phyloP scores from a whole-genome alignment of 2,329 filamentous ascomycete species.

The Tolypocladium cylindrosporum region DNA sequence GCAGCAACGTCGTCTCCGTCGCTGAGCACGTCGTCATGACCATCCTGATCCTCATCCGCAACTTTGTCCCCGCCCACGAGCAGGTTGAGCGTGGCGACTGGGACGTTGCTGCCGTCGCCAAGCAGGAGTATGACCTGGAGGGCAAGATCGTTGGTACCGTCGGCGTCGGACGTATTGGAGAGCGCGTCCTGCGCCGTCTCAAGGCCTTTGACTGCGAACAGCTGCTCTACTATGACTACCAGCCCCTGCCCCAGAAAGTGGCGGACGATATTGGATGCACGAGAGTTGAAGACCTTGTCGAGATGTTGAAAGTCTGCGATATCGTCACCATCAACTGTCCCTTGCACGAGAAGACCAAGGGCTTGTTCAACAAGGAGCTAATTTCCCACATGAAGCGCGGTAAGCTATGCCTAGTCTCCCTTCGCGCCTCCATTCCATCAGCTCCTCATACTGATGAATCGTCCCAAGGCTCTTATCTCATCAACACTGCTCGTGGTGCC shows the following conservation, averaged over 20 bases:
- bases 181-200: constrained; percentile 91
- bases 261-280: constrained; percentile 95
- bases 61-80: constrained; percentile 97
- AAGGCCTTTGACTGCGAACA: constrained; percentile 99
- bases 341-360: constrained; percentile 93
- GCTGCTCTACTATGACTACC: constrained; percentile 98
- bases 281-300: constrained; percentile 80
- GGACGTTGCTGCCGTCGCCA: constrained; percentile 91
- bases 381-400: constrained; percentile 99
- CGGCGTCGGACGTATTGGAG: constrained; percentile 92
- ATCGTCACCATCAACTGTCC: constrained; percentile 99
- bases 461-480: constrained; percentile 74
- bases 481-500: constrained; percentile 97
- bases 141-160: constrained; percentile 96
- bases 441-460: not conserved
- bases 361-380: constrained; percentile 97
- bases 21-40: constrained; percentile 99
- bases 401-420: constrained; percentile 22
- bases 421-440: not conserved
- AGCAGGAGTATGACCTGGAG: constrained; percentile 98
- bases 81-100: constrained; percentile 82
- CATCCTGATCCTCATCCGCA: constrained; percentile 89
- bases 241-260: constrained; percentile 73
- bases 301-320: constrained; percentile 89
- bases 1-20: constrained; percentile 96